phyloP scores from a whole-genome alignment of 2,329 filamentous ascomycete genomes.

The Dothistroma pini region DNA sequence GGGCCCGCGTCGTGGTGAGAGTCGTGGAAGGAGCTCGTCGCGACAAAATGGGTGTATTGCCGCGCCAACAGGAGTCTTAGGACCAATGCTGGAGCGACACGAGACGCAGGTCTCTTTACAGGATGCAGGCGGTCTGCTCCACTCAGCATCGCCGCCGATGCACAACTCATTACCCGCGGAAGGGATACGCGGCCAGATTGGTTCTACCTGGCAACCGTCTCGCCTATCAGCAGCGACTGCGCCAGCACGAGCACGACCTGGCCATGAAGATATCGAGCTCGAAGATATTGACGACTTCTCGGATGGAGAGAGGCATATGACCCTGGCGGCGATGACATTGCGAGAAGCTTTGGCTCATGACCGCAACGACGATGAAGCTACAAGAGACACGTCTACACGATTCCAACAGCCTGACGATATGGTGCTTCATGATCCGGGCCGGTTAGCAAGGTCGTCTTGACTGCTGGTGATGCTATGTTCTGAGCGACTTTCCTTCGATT shows the following conservation, averaged over 20 bases:
- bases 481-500: neutral
- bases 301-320: slow-evolving; percentile 7
- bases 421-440: slow-evolving; percentile 24
- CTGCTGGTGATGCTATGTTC: neutral
- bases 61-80: slow-evolving; percentile 28
- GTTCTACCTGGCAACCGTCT: neutral
- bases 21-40: slow-evolving; percentile 8
- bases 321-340: slow-evolving; percentile 14
- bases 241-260: neutral
- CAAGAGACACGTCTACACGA: neutral
- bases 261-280: slow-evolving; percentile 18
- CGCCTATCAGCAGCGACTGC: neutral
- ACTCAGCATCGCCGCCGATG: neutral
- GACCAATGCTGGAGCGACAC: slow-evolving; percentile 28
- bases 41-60: slow-evolving; percentile 4
- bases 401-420: slow-evolving; percentile 20
- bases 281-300: slow-evolving; percentile 22
- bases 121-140: slow-evolving; percentile 33
- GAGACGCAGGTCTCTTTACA: slow-evolving; percentile 31
- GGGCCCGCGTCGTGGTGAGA: slow-evolving; percentile 9
- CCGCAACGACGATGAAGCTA: neutral
- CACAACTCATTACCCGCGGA: neutral
- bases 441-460: slow-evolving; percentile 15
- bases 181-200: neutral
- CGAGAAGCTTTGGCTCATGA: slow-evolving; percentile 11